phyloP scores from a whole-genome alignment of 1,139 yeast genomes.

The Sugiyamaella grinbergsii region DNA sequence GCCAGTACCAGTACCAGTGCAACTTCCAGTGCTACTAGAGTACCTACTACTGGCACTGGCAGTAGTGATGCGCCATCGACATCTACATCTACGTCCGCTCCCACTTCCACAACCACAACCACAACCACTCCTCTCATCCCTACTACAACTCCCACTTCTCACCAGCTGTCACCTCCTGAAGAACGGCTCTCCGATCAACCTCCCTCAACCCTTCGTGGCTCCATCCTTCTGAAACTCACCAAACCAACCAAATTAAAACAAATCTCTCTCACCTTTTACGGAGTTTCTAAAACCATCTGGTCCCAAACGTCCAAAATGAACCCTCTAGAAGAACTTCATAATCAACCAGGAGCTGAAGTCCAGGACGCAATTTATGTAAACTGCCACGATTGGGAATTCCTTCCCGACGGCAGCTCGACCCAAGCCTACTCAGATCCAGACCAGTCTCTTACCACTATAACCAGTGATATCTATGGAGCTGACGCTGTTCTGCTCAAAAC shows the following conservation, averaged over 20 bases:
- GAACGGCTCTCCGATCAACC: conserved; percentile 50
- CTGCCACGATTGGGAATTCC: conserved; percentile 44
- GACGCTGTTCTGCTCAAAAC: conserved; percentile 37
- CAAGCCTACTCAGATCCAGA: conserved; percentile 20
- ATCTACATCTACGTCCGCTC: too few relatives aligned
- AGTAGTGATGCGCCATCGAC: too few relatives aligned
- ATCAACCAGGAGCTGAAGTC: conserved; percentile 37
- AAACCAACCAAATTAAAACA: conserved; percentile 73
- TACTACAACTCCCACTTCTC: too few relatives aligned
- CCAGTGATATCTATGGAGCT: conserved; percentile 42
- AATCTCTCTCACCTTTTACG: conserved; percentile 62
- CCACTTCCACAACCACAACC: conserved; percentile 11
- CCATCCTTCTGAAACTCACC: conserved; percentile 66
- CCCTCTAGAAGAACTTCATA: conserved; percentile 27
- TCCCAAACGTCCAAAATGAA: conserved; percentile 44
- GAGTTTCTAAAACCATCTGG: conserved; percentile 80
- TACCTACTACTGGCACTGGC: too few relatives aligned
- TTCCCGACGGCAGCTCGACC: conserved; percentile 20
- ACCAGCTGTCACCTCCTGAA: conserved; percentile 5
- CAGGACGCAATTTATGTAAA: conserved; percentile 40
- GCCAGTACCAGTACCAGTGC: too few relatives aligned
- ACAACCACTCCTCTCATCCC: conserved; percentile 2
- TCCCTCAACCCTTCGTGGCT: conserved; percentile 77
- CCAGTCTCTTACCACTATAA: conserved; percentile 35
- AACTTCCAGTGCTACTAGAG: too few relatives aligned